Evolutionary conservation across 176 grass and related monocot genomes (phyloP), one percentile per base, ranked within the genome.

Genomic region (Paspalum notatum): DNA sequence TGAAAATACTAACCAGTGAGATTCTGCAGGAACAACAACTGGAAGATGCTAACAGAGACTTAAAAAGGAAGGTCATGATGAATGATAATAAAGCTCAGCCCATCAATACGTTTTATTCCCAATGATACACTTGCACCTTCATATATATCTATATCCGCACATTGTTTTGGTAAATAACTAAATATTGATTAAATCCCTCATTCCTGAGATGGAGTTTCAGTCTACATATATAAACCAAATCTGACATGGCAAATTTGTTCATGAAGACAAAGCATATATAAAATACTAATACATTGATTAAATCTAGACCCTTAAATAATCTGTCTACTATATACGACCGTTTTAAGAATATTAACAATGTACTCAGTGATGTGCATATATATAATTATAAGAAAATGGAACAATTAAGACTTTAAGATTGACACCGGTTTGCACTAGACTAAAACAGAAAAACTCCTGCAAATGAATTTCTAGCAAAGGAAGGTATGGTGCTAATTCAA

Each of bases 41-140:
- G 66, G 76, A 90, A 84, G 94, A 97, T 78, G 76, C 70, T 66
- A 97, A 97, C 74, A 97, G 84, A 75, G 89, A 80, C 45, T 60
- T 97, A 78, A 88, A 44, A 78, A 90, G 68, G 76, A 92, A 93
- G 91, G 91, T 97, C 24, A 68, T 45, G n/a, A 21, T 65, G 40
- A 54, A 37, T 21, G 27, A 22, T 27, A 77, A 22, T 27, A 77
- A 38, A 16, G 26, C 26, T 64, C 49, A 37, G 44, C 40, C 75
- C 6, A 25, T 56, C 59, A 77, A 71, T 21, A 15, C 39, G 16
- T 32, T 74, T 73, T 61, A 27, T 71, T 59, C 11, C 60, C 7
- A 46, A 49, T 24, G 10, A 52, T n/a, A 10, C 9, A 2, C 4
- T 71, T 74, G 45, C 48, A 32, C 26, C n/a, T 45, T n/a, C 62